phyloP scores from a whole-genome alignment of 768 basidiomycete genomes.

The Hygrocybe punicea region DNA sequence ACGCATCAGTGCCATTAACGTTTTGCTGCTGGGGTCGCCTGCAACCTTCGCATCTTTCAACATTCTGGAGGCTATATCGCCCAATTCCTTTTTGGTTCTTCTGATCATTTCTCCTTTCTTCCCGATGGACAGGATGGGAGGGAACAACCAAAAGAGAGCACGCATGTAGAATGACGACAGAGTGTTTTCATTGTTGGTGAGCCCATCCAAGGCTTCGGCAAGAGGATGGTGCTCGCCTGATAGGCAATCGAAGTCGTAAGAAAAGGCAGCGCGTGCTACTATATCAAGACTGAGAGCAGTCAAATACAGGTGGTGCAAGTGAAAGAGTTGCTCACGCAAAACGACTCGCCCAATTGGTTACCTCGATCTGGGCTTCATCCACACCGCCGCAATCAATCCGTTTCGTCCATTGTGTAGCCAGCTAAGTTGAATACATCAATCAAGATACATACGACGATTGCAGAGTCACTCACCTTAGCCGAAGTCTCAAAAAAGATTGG shows the following conservation, averaged over 20 bases:
- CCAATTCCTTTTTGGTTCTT: conserved; percentile 51
- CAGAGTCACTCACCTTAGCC: conserved; percentile 24
- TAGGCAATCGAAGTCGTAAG: conserved; percentile 58
- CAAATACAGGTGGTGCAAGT: conserved; percentile 1
- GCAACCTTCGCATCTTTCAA: conserved; percentile 51
- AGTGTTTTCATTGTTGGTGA: conserved; percentile 60
- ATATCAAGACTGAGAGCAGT: conserved; percentile 48
- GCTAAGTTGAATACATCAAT: not conserved
- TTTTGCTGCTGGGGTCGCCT: conserved; percentile 44
- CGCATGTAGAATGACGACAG: conserved; percentile 61
- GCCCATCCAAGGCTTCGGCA: conserved; percentile 51
- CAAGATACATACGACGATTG: too few species aligned
- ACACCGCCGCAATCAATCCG: conserved; percentile 40
- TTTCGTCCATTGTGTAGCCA: conserved; percentile 50
- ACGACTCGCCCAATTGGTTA: conserved; percentile 57
- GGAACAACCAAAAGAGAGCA: conserved; percentile 59
- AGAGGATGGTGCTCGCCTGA: conserved; percentile 47
- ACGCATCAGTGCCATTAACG: conserved; percentile 56
- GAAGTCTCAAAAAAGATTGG: conserved; percentile 57
- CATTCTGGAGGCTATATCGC: conserved; percentile 48
- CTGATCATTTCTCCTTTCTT: conserved; percentile 58
- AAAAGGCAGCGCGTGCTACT: conserved; percentile 59
- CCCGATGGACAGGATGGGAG: conserved; percentile 52
- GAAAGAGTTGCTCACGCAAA: conserved; percentile 46
- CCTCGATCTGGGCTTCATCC: conserved; percentile 48